Percentiles rank a stretch among this genome's conserved stretches.
These are phyloP conservation scores for Globisporangium middletonii DNA, from an alignment of 352 stramenopile species.

Conservation along the genomic window DNA sequence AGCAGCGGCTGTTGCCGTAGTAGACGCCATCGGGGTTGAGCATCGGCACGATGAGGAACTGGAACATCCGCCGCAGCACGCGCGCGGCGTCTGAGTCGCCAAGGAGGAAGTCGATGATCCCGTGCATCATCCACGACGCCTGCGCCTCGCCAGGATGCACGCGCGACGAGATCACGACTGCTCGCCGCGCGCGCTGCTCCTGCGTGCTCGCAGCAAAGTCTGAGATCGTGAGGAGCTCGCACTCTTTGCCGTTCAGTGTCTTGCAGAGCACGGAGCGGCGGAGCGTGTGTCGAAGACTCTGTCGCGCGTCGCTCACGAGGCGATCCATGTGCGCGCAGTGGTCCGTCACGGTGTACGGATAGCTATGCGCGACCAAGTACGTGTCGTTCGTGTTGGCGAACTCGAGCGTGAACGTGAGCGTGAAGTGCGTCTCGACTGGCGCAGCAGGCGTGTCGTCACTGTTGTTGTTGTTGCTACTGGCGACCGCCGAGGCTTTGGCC, in stretches of 20 bases:
- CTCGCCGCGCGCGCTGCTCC: constrained; percentile 29
- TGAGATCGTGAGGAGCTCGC: constrained; percentile 74
- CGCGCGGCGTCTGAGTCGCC: constrained; percentile 48
- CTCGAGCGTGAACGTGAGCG: constrained; percentile 84
- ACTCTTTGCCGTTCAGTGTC: constrained; percentile 49
- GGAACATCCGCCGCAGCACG: constrained; percentile 78
- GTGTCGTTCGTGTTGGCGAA: constrained; percentile 79
- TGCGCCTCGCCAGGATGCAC: constrained; percentile 90
- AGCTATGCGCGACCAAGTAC: constrained; percentile 88
- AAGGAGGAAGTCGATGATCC: constrained; percentile 87
- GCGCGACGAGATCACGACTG: constrained; percentile 79
- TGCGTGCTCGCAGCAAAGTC: constrained; percentile 30
- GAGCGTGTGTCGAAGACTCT: constrained; percentile 21
- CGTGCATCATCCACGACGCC: constrained; percentile 93
- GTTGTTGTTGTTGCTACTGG: constrained; percentile 3
- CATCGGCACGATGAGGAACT: constrained; percentile 92
- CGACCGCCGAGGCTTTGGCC: background rate
- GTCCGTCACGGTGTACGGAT: constrained; percentile 89
- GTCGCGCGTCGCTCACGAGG: constrained; percentile 16
- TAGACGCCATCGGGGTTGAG: constrained; percentile 94
- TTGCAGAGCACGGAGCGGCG: constrained; percentile 45
- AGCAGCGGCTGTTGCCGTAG: constrained; percentile 90
- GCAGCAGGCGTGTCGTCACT: background rate
- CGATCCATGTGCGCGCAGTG: constrained; percentile 55
- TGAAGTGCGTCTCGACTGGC: constrained; percentile 56